A percentile compares a stretch with the other conserved stretches of the same genome.
phyloP scores from a whole-genome alignment of 2,329 filamentous ascomycete species.

The Aspergillus terreus region DNA sequence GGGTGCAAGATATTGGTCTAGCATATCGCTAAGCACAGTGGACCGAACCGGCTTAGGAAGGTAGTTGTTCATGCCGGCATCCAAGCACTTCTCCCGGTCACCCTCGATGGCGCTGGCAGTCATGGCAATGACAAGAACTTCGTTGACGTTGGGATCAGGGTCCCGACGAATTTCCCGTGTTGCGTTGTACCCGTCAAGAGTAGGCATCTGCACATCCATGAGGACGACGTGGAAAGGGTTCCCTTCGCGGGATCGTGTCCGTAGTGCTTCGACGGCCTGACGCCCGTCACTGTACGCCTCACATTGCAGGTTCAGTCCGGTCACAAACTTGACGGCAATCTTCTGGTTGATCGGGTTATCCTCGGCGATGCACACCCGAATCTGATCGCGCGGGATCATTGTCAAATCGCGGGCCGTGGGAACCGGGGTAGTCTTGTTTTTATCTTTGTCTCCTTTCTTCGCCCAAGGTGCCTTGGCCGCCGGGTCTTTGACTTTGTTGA shows the following conservation, averaged over 20 bases:
- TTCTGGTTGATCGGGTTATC: conserved; percentile 94
- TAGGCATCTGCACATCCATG: conserved; percentile 97
- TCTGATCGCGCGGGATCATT: conserved; percentile 67
- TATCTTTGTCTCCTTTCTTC: conserved; percentile 42
- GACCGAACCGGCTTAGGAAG: conserved; percentile 92
- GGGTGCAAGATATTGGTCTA: conserved; percentile 64
- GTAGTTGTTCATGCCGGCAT: conserved; percentile 96
- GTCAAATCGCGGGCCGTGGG: conserved; percentile 63
- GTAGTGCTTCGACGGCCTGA: conserved; percentile 83
- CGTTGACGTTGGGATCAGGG: conserved; percentile 68
- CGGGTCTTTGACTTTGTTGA: conserved; percentile 68
- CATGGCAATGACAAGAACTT: conserved; percentile 94
- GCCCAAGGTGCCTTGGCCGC: conserved; percentile 57
- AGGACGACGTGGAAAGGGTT: conserved; percentile 83
- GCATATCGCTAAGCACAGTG: conserved; percentile 78
- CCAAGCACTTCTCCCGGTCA: conserved; percentile 91
- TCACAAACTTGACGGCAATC: conserved; percentile 87
- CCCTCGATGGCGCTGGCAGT: conserved; percentile 92
- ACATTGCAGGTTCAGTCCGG: conserved; percentile 78
- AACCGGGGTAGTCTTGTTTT: conserved; percentile 40
- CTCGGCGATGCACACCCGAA: conserved; percentile 89
- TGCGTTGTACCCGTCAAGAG: conserved; percentile 87
- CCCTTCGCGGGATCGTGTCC: conserved; percentile 65
- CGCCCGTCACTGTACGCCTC: conserved; percentile 87
- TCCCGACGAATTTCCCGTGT: conserved; percentile 80